Evolutionary conservation across 2,329 filamentous ascomycete genomes (phyloP), one percentile per base, ranked within the genome.

Genomic region (Fusarium irregulare): DNA sequence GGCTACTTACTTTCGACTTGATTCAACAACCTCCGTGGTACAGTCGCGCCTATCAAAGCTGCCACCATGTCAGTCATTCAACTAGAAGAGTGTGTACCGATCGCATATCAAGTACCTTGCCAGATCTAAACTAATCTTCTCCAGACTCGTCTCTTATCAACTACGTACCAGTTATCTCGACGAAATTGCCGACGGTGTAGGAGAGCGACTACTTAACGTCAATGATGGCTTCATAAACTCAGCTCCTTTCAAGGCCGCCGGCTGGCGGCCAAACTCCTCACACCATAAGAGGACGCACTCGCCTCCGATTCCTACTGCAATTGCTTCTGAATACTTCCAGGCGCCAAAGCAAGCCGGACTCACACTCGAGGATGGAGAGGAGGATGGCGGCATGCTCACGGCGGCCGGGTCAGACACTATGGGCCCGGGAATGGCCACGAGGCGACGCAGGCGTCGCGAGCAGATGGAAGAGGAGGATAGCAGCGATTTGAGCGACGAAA

Each of bases 401-500:
- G 89, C 89, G 16, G 88, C 88, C 9, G 87, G 87, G 3, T 88
- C 86, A 54, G 90, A 93, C 73, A 92, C 90, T 1, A 83, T 92
- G 51, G 91, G 90, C 0, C 90, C 90, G 2, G 88, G 87, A 34
- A 86, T 89, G 73, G 88, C 89, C 32, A 90, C 88, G 56, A 90
- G 91, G 77, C 86, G 91, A 69, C 87, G 91, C 70, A 80, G 87
- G 66, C 85, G 88, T 56, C 83, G 91, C 65, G 91, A 94, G 79
- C 91, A 93, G 78, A 88, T 93, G 82, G 92, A 94, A 72, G 93
- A 96, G 75, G 92, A 94, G 61, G 93, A 95, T 76, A 96, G 93
- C 79, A 94, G 92, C 76, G 93, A 95, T 74, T 82, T 95, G 56
- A 94, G 91, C 77, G 93, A 96, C 74, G 92, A 95, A 72, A 95